Conservation (phyloP, 2,329 filamentous ascomycete genomes). For the Botryosphaeria dothidea region DNA sequence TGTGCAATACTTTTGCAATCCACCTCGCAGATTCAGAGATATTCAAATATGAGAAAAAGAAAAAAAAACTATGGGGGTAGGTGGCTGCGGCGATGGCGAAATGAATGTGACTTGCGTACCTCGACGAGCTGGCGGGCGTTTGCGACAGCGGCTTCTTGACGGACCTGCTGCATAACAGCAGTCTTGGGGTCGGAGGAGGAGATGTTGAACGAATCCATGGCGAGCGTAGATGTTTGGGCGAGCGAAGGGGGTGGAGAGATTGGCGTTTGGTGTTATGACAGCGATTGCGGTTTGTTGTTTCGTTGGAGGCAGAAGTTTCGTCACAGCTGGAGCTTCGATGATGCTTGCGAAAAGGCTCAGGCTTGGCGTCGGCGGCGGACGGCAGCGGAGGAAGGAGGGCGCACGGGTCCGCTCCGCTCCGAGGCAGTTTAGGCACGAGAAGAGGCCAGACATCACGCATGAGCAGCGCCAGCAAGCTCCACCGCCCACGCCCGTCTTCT, state of each 20-base stretch:
- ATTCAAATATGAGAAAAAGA: too few relatives aligned
- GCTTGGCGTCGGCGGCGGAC: conserved; percentile 1
- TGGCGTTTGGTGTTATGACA: neutral
- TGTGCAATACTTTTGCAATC: too few relatives aligned
- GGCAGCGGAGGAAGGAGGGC: neutral
- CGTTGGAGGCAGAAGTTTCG: conserved; percentile 9
- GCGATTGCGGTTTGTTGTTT: neutral
- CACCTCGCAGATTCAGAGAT: too few relatives aligned
- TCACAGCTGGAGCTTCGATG: conserved; percentile 1
- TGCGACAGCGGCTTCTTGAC: conserved; percentile 53
- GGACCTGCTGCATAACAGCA: conserved; percentile 53
- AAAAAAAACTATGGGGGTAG: neutral
- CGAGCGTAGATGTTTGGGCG: neutral
- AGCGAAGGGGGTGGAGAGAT: neutral
- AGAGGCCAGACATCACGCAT: conserved; percentile 19
- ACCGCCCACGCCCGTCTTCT: neutral
- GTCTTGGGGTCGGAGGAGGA: conserved; percentile 44
- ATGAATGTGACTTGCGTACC: conserved; percentile 30
- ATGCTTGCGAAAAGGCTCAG: conserved; percentile 1
- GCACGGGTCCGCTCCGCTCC: conserved; percentile 6
- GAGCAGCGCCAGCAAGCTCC: conserved; percentile 7
- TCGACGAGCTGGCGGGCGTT: conserved; percentile 55
- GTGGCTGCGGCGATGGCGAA: neutral
- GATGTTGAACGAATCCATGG: conserved; percentile 30
- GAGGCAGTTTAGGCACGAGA: conserved; percentile 8